Evolutionary conservation across 441 rosid species (phyloP), one percentile per base, ranked within the genome.

Genomic region (Erodium texanum): DNA sequence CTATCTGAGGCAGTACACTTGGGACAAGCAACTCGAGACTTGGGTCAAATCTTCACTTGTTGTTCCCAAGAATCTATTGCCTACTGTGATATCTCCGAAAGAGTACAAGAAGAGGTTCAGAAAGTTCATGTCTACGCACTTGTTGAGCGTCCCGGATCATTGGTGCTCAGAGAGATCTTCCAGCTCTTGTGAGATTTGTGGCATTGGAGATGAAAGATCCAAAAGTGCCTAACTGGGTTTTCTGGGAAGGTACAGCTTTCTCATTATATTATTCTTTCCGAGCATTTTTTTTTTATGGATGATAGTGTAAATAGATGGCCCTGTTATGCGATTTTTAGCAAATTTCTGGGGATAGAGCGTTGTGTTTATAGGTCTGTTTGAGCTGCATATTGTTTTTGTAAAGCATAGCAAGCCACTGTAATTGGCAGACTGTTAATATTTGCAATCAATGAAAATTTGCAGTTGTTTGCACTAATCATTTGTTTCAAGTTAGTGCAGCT

Each of bases 41-140:
- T 92, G 96, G 98, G 99, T 88, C 20, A 94, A 94, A 80, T 80
- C 94, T 64, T 92, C 99, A 1, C 82, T 94, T 24, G 93, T 86
- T 20, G 93, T 86, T 20, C 96, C 99, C 0, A 89, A 74, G 83
- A 94, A 94, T 65, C 74, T 82, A 19, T 77, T 76, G 72, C 99
- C 99, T 0, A 94, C 99, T 4, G 90, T 94, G 16, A 88, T 94
- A 54, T 89, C 97, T 73, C 98, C 99, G 0, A 87, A 64, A 61
- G 98, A 94, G 70, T 94, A 94, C 81, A 94, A 94, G 62, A 54
- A 54, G 59, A 52, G 59, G 59, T 52, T 52, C 10, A 16, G 59
- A 8, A 52, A 52, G 59, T n/a, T n/a, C n/a, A 27, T 27, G 29
- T 27, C 29, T 4, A 27, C 29, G 29, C 29, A 27, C 29, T 27